Conservation (phyloP, 441 rosid species). For the Arabidopsis lyrata region DNA sequence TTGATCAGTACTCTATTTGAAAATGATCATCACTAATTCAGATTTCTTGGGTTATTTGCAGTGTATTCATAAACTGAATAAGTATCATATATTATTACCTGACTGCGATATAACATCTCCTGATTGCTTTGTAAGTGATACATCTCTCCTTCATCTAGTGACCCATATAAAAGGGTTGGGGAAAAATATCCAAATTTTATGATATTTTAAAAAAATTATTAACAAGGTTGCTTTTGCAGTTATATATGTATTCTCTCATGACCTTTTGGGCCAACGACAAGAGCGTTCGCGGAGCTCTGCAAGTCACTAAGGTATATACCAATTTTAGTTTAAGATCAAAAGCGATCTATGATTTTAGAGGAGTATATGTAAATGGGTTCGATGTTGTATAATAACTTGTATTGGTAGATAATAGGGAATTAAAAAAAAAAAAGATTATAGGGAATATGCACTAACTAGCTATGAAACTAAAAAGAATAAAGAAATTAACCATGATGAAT, state of each 20-base stretch:
- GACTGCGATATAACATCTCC: conserved; percentile 29
- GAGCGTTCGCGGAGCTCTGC: background rate
- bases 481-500: too few species aligned
- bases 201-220: too few species aligned
- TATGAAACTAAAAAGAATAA: too few species aligned
- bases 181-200: background rate
- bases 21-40: background rate
- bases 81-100: conserved; percentile 14
- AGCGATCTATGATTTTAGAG: too few species aligned
- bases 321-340: too few species aligned
- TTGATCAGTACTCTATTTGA: background rate
- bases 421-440: too few species aligned
- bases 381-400: too few species aligned
- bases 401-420: too few species aligned
- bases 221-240: background rate
- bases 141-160: background rate
- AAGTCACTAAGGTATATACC: too few species aligned
- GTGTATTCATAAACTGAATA: conserved; percentile 33
- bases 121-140: conserved; percentile 24
- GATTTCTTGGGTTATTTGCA: conserved; percentile 36
- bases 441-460: too few species aligned
- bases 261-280: background rate
- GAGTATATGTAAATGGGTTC: too few species aligned
- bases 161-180: background rate
- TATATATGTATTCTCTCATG: background rate